Evolutionary conservation across 805 yeast genomes (phyloP), one percentile per base, ranked within the genome.

Genomic region (Ogataea ganodermae): DNA sequence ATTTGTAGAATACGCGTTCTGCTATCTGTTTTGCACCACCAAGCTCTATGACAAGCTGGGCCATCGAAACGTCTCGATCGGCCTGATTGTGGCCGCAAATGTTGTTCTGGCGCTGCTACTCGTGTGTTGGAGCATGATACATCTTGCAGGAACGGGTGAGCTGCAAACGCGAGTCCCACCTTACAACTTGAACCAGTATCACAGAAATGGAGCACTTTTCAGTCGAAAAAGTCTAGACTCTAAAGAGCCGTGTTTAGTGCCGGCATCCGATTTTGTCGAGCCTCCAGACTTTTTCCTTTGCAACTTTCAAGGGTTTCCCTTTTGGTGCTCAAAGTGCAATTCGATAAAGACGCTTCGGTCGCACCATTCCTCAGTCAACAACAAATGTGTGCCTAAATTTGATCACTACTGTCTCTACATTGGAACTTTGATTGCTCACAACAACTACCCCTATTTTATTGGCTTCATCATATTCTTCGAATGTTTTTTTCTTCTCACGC

Each of bases 321-420:
- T 71, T 22, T 91, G 87, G 82, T 89, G 96, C 59, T 66, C 84
- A 1, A 63, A 68, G 9, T 88, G 96, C 61, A 70, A 77, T 40
- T 75, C 84, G 4, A 65, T 87, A 24, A 89, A 87, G 59, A 73
- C 83, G 1, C 76, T 80, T 21, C 71, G 97, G 43, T 64, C 86
- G 0, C 92, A 81, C 55, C 97, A 88, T 60, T 83, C 90, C 32
- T 71, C 77, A 3, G 72, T 76, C 41, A 43, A 68, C 44, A 75
- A 73, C 2, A 59, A 65, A 20, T 89, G 96, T 60, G 80, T 90
- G 0, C 81, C 87, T 0, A 73, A 76, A 48, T 85, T 87, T 72
- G 98, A 91, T 65, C 98, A 91, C 63, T 84, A 75, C 58, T 91
- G 98, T 62, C 60, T 80, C 0, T 89, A 89, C 84, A 65, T 92